Evolutionary conservation across 108 stramenopile genomes (phyloP).

Genomic region (Nannochloropsis oceanica): DNA sequence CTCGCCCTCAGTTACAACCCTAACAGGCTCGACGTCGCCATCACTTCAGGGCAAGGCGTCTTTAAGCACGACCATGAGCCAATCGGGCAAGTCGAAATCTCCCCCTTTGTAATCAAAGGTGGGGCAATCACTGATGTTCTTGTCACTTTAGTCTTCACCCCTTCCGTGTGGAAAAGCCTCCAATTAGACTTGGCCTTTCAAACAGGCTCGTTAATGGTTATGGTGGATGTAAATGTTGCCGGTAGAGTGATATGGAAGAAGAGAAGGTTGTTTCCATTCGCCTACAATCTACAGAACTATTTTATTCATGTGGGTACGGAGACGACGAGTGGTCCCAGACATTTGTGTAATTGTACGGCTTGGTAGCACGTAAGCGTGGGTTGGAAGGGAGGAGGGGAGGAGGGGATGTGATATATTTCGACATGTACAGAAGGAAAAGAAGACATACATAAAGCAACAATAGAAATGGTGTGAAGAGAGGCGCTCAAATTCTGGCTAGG

Average conservation of each 20-base stretch:
- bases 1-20: not conserved
- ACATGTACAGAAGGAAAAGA: no score
- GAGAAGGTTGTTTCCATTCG: not conserved
- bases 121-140: not conserved
- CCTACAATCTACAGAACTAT: not conserved
- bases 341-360: not conserved
- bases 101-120: not conserved
- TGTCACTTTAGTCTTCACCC: not conserved
- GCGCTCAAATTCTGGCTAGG: no score
- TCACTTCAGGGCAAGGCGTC: not conserved
- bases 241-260: not conserved
- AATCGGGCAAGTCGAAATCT: not conserved
- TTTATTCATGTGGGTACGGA: not conserved
- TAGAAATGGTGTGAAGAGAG: no score
- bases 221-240: not conserved
- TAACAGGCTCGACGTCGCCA: not conserved
- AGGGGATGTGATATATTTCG: not conserved
- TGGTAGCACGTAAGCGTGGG: not conserved
- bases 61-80: not conserved
- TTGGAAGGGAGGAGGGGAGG: not conserved
- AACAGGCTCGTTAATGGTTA: not conserved
- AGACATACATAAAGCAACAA: no score
- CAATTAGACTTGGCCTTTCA: not conserved
- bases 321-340: not conserved
- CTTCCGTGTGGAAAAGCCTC: not conserved